Evolutionary conservation across 306 rosid species (phyloP), one percentile per base, ranked within the genome.

Genomic region (Vigna mungo): DNA sequence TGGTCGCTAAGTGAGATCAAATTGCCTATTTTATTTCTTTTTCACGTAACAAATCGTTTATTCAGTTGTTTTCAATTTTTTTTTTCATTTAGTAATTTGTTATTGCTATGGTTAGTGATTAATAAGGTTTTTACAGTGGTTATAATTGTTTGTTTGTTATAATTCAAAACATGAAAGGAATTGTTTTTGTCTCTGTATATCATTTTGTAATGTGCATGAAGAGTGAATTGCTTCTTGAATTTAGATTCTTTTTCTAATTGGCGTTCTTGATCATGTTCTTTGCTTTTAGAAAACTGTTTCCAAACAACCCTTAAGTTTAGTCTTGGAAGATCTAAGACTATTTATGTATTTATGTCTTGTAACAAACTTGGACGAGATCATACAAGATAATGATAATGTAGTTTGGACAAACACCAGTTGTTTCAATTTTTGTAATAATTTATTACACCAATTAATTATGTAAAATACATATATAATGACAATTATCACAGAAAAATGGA

Each of bases 1-100:
- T 64, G 70, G 3, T 64, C n/a, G 32, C 32, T 18, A 64, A 64
- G 70, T 64, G 70, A 64, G 4, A 64, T 64, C 41, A 2, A 11
- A 1, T 17, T 64, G 0, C 7, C 27, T 4, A n/a, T 63, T 37
- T 9, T 41, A 9, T 41, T 41, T 41, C 13, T 0, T 2, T 43
- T 43, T 43, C 13, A 27, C 32, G 4, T 27, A 9, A 39, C 44
- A 39, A 39, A 32, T 32, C 6, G 7, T 61, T 58, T 25, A 58
- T 14, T 8, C 0, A 60, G 5, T 15, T 61, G 7, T 16, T 23
- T n/a, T 30, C 2, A 16, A 7, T 27, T 27, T 1, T 27, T 27
- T 27, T 39, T 39, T 39, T 39, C 44, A 7, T 39, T 39, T 39
- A 9, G 44, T 36, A 5, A 36, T 36, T 36, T 36, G 6, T 2